Conservation (phyloP, 495 filamentous ascomycete species). For the Neurospora pannonica region DNA sequence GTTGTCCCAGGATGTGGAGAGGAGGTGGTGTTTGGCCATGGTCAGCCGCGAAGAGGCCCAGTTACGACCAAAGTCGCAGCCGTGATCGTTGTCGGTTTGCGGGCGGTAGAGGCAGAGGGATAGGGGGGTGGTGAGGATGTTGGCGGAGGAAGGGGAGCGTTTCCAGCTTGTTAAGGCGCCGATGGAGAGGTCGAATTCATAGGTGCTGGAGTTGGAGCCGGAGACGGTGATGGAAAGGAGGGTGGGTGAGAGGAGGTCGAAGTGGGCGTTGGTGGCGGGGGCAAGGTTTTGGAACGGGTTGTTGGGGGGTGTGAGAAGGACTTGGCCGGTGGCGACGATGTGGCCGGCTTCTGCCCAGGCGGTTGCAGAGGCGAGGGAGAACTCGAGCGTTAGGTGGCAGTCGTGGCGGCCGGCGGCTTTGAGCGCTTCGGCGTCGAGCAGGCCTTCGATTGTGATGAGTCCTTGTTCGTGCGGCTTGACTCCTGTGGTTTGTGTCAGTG, state of each 20-base stretch:
- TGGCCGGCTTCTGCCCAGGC: constrained; percentile 39
- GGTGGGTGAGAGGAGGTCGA: not conserved
- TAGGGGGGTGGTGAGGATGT: constrained; percentile 37
- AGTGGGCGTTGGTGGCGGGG: not conserved
- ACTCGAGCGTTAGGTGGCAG: constrained; percentile 38
- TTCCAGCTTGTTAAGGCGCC: constrained; percentile 32
- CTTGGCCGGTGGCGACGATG: constrained; percentile 43
- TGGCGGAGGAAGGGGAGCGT: constrained; percentile 9
- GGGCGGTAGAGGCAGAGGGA: constrained; percentile 41
- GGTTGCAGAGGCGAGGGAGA: constrained; percentile 25
- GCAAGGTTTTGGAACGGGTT: constrained; percentile 1
- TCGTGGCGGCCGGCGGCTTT: constrained; percentile 10
- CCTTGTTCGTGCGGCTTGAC: constrained; percentile 27
- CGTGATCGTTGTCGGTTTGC: constrained; percentile 57
- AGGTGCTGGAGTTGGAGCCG: constrained; percentile 17
- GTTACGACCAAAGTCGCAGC: constrained; percentile 33
- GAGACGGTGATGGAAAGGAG: constrained; percentile 21
- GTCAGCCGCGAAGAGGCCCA: constrained; percentile 33
- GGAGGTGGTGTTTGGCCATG: constrained; percentile 35
- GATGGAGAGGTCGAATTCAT: constrained; percentile 32
- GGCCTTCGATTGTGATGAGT: constrained; percentile 17
- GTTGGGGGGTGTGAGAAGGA: constrained; percentile 25
- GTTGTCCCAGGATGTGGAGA: constrained; percentile 32
- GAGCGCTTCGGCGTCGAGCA: constrained; percentile 5
- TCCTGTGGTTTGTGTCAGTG: constrained; percentile 18